Conservation (phyloP, 2,329 filamentous ascomycete species). For the Pyrenochaeta sp. region DNA sequence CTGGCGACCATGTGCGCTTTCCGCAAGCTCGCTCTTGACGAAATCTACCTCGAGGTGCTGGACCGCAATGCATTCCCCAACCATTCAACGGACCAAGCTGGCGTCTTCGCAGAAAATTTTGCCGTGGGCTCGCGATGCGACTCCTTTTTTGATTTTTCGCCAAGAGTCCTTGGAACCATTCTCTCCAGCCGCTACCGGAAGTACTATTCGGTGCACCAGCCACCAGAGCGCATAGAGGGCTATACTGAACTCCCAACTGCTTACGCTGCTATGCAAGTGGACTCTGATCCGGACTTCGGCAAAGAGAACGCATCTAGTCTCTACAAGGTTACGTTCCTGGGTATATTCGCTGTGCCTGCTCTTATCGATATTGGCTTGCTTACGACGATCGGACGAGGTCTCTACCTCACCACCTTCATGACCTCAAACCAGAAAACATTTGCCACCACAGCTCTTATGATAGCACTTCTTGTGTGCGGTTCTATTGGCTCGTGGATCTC, state of each 20-base stretch:
- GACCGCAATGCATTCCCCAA: conserved; percentile 68
- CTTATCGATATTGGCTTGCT: conserved; percentile 65
- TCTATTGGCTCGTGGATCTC: conserved; percentile 68
- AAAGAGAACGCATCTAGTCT: conserved; percentile 50
- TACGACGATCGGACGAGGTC: conserved; percentile 63
- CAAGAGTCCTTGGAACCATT: conserved; percentile 21
- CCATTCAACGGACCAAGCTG: conserved; percentile 65
- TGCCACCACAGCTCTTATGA: conserved; percentile 64
- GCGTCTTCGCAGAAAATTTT: conserved; percentile 67
- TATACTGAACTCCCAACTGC: conserved; percentile 54
- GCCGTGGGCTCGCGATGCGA: conserved; percentile 68
- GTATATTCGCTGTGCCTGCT: conserved; percentile 68
- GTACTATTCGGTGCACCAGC: conserved; percentile 51
- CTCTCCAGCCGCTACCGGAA: conserved; percentile 38
- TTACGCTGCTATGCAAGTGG: conserved; percentile 58
- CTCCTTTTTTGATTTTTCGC: conserved; percentile 62
- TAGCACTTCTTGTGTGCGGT: conserved; percentile 64
- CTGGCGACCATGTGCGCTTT: conserved; percentile 64
- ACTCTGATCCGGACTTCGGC: conserved; percentile 55
- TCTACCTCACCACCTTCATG: conserved; percentile 67
- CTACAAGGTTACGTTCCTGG: conserved; percentile 61
- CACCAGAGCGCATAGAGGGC: conserved; percentile 55
- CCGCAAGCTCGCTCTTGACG: conserved; percentile 63
- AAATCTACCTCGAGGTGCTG: conserved; percentile 66
- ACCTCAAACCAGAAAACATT: conserved; percentile 54